Evolutionary conservation across 441 rosid genomes (phyloP).

Genomic region (Theobroma grandiflorum): DNA sequence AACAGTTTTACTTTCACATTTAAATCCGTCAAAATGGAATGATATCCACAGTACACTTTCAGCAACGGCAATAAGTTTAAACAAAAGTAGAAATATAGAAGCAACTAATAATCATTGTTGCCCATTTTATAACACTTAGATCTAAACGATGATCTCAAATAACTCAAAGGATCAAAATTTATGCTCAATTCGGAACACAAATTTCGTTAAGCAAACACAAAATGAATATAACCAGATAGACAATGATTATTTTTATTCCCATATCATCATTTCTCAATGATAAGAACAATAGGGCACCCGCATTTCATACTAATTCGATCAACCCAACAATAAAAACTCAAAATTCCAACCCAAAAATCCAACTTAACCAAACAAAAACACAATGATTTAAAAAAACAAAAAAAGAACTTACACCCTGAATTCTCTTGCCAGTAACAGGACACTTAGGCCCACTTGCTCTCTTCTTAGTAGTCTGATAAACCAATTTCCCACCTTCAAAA

Average conservation of each 20-base stretch:
- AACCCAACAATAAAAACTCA: background rate
- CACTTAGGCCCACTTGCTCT: conserved; percentile 89
- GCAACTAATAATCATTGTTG: background rate
- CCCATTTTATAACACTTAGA: background rate
- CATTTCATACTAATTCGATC: background rate
- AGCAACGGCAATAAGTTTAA: background rate
- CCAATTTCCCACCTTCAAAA: conserved; percentile 78
- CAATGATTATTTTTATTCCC: background rate
- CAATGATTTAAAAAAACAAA: background rate
- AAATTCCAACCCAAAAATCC: background rate
- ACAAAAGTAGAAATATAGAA: background rate
- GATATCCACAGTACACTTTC: background rate
- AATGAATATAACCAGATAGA: background rate
- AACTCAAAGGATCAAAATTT: background rate
- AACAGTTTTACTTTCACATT: background rate
- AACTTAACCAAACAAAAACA: background rate
- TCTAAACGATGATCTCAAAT: background rate
- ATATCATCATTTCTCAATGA: background rate
- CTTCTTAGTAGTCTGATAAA: conserved; percentile 85
- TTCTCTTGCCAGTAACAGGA: conserved; percentile 87
- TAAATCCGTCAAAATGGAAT: background rate
- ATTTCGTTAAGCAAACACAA: background rate
- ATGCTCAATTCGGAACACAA: background rate
- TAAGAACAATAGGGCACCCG: background rate
- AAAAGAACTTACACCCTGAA: conserved; percentile 70